phyloP scores from a whole-genome alignment of 2,329 filamentous ascomycete genomes.

The Sporothrix schenckii region DNA sequence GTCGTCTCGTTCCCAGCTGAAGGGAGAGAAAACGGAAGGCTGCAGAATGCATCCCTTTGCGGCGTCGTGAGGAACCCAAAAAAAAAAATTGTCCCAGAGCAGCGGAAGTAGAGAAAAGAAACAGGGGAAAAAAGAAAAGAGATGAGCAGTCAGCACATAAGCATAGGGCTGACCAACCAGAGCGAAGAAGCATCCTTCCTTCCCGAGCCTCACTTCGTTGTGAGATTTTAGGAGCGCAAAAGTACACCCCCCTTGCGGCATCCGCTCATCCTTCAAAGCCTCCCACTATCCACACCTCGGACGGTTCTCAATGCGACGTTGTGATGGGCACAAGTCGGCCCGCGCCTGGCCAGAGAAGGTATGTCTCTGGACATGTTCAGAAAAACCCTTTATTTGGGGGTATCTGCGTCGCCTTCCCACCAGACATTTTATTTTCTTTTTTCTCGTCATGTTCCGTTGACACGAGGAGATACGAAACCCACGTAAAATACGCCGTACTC shows the following conservation, averaged over 20 bases:
- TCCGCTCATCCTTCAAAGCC: too few species aligned
- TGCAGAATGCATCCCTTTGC: neutral
- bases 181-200: neutral
- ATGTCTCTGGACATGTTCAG: too few species aligned
- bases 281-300: too few species aligned
- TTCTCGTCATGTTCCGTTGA: too few species aligned
- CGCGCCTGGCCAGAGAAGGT: too few species aligned
- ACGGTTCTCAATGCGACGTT: too few species aligned
- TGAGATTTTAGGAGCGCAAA: too few species aligned
- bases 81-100: neutral
- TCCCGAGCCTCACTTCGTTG: neutral
- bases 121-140: neutral
- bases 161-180: slow-evolving; percentile 27
- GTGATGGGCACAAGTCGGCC: too few species aligned
- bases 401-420: neutral
- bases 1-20: neutral
- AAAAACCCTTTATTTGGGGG: too few species aligned
- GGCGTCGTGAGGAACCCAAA: neutral
- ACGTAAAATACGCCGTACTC: neutral
- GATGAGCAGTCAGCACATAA: neutral
- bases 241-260: too few species aligned
- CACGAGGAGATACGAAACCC: neutral
- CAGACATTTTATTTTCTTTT: too few species aligned
- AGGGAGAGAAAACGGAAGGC: neutral
- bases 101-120: neutral